Evolutionary conservation across 2,329 filamentous ascomycete species (phyloP).

Genomic region (Microdochium nivale): DNA sequence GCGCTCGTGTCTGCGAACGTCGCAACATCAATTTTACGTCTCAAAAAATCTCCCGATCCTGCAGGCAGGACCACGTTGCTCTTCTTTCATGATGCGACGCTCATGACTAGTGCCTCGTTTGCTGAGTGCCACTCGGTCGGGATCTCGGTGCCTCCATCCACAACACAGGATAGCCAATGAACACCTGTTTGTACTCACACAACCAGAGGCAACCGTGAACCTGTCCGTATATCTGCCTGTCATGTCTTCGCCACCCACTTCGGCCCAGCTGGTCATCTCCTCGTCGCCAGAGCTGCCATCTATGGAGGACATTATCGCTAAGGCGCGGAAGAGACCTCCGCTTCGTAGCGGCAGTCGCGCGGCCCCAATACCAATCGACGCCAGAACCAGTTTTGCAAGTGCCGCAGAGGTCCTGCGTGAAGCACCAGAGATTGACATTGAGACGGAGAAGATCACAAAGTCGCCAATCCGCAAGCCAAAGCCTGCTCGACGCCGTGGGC

Average conservation of each 20-base stretch:
- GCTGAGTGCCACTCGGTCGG: background rate
- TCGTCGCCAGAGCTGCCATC: constrained; percentile 50
- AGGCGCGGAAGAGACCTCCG: constrained; percentile 20
- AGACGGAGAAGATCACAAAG: constrained; percentile 14
- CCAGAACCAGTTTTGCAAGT: constrained; percentile 29
- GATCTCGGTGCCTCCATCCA: background rate
- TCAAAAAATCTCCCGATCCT: background rate
- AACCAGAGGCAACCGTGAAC: background rate
- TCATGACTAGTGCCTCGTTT: background rate
- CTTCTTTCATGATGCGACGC: background rate
- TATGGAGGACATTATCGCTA: constrained; percentile 36
- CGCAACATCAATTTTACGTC: background rate
- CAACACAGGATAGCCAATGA: background rate
- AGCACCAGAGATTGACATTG: constrained; percentile 21
- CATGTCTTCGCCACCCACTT: background rate
- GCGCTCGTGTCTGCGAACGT: background rate
- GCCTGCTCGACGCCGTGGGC: constrained; percentile 5
- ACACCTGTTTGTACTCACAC: background rate
- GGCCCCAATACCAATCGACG: constrained; percentile 25
- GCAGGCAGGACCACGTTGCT: background rate
- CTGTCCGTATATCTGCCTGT: background rate
- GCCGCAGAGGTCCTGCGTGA: constrained; percentile 27
- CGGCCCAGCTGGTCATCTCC: constrained; percentile 23
- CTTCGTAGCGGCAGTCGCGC: constrained; percentile 27
- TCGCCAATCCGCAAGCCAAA: constrained; percentile 14